Evolutionary conservation across 2,329 filamentous ascomycete genomes (phyloP).

Genomic region (Elsinoe ampelina): DNA sequence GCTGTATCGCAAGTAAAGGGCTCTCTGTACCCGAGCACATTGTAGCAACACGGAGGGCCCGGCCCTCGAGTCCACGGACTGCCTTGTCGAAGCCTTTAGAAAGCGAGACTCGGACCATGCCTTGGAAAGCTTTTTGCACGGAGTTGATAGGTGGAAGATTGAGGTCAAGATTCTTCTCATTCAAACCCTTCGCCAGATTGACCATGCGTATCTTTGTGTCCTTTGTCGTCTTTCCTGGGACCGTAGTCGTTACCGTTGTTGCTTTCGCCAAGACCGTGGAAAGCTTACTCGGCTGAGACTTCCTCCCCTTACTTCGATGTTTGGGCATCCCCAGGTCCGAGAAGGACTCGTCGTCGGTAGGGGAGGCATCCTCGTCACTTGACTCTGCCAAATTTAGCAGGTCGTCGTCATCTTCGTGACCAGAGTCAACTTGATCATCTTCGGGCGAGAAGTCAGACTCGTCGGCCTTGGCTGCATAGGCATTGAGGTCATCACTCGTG

Average conservation of each 20-base stretch:
- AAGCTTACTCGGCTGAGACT: not conserved
- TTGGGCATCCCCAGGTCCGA: not conserved
- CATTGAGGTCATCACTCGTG: no score
- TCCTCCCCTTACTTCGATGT: not conserved
- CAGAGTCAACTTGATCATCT: not conserved
- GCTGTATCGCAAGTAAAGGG: slow-evolving; percentile 56
- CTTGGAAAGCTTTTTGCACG: slow-evolving; percentile 41
- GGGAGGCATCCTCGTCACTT: not conserved
- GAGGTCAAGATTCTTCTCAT: slow-evolving; percentile 20
- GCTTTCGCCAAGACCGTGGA: not conserved
- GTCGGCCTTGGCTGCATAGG: not conserved
- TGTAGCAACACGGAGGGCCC: slow-evolving; percentile 51
- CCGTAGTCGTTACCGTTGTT: not conserved
- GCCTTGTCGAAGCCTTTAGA: slow-evolving; percentile 28
- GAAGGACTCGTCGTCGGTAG: not conserved
- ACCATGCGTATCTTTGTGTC: slow-evolving; percentile 6
- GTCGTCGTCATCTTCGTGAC: not conserved
- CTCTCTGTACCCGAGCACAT: slow-evolving; percentile 74
- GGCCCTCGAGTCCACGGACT: slow-evolving; percentile 27
- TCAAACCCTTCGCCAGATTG: not conserved
- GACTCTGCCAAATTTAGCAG: not conserved
- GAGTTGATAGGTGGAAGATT: slow-evolving; percentile 38
- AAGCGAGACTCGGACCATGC: slow-evolving; percentile 36
- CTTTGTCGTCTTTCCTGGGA: not conserved
- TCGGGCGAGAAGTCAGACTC: not conserved